Evolutionary conservation across 2,329 filamentous ascomycete species (phyloP), one percentile per base, ranked within the genome.

Genomic region (Beauveria caledonica): DNA sequence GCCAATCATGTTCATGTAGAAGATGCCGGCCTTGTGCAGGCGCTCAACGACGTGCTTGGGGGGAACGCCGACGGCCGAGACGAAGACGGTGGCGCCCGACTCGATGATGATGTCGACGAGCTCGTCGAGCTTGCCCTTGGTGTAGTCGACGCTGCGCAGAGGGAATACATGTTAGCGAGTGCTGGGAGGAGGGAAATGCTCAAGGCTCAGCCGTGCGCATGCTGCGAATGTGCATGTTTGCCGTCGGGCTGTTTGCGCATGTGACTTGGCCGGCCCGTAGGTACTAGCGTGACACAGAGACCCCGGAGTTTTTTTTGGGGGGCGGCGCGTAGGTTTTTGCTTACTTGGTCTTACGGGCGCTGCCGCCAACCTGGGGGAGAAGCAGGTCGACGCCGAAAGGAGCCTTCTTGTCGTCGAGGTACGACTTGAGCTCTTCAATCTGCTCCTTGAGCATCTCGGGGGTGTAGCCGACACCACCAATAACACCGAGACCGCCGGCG

Each of bases 1-100:
- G 67, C 94, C 94, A 73, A 99, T 92, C 94, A 99, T 99, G 87
- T 99, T 99, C 94, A 97, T 97, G 83, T 95, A 96, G 67, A 96
- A 83, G 67, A 99, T 84, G 67, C 92, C 92, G 70, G 86, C 79
- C 71, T 86, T 84, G 84, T 99, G 94, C 51, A 99, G 86, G 72
- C 85, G 88, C 66, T 97, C 92, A 70, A 99, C 92, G 62, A 97
- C 87, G 67, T 83, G 79, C 77, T 90, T 90, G 66, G 94, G 91
- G 48, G 94, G 92, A 27, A 97, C 89, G 70, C 94, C 94, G 73
- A 99, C 92, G 69, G 94, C 94, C 57, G 90, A 97, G 69, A 99
- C 94, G 79, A 99, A 99, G 62, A 99, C 86, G 76, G 86, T 92
- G 63, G 92, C 89, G 66, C 90, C 90, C 60, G 87, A 90, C 71